Evolutionary conservation across 495 filamentous ascomycete species (phyloP).

Genomic region (Penicillium paxilli): DNA sequence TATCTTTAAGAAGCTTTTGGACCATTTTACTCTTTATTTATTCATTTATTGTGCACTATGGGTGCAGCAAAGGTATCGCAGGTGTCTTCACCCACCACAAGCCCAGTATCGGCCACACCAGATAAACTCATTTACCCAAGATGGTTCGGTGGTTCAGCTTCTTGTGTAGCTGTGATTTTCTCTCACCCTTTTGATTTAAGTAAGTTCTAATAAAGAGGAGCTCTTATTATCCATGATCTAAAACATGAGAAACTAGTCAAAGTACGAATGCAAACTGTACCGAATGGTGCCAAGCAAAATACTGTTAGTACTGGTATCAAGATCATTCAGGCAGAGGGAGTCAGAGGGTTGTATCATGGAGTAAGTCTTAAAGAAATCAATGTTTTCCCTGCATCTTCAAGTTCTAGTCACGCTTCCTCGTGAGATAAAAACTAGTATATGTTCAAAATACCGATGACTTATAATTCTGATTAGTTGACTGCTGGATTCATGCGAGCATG

Average conservation of each 20-base stretch:
- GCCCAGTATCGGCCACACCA: conserved; percentile 11
- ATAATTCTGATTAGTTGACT: conserved; percentile 12
- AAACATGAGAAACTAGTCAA: conserved; percentile 17
- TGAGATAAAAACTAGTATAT: no score
- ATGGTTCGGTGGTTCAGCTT: conserved; percentile 46
- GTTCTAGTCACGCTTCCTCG: no score
- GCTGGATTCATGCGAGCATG: conserved; percentile 29
- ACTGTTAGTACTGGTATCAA: conserved; percentile 30
- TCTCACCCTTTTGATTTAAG: conserved; percentile 44
- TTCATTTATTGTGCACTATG: no score
- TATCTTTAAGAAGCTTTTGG: no score
- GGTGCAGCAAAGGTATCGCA: no score
- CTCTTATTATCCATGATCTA: no score
- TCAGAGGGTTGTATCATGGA: conserved; percentile 36
- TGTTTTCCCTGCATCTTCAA: no score
- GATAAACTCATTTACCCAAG: conserved; percentile 31
- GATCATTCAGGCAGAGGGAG: conserved; percentile 29
- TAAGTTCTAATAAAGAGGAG: conserved; percentile 3
- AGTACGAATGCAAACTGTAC: conserved; percentile 34
- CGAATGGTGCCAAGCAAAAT: conserved; percentile 25
- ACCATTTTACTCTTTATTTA: no score
- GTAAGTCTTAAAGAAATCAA: no score
- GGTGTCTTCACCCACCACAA: not conserved
- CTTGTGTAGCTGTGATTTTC: conserved; percentile 41
- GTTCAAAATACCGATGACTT: no score